Base-by-base conservation (phyloP, 345 rosid species). In the Populus ilicifolia region DNA sequence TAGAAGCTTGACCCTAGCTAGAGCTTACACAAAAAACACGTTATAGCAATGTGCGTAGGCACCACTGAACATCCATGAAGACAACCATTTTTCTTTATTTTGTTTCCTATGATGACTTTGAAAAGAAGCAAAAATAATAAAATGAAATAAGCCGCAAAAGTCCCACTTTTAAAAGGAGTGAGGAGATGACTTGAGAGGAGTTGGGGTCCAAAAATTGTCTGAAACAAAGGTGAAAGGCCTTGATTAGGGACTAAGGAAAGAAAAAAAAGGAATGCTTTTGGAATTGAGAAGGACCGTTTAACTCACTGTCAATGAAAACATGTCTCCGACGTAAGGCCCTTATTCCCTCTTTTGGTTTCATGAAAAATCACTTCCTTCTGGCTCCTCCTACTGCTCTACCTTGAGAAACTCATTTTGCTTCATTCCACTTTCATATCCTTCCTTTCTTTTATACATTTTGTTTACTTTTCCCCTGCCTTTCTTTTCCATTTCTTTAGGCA, bases 261-360 rank as follows among this genome's bases (percentile, higher is more conserved):
- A 71, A 74, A 68, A 74, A 75, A 82, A 80, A 17, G 56, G 35
- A 56, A 39, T 76, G 78, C 88, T 85, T 85, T 83, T 71, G 82
- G 27, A 80, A 79, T 76, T 61, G 74, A 74, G 29, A 50, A 78
- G 86, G 83, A 80, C 83, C 80, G 70, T 65, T 38, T 48, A 20
- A 72, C 29, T 77, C 83, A 76, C 66, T 69, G 44, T 33, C 50
- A 70, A 27, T 43, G 69, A 78, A 75, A 72, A 84, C 80, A 79
- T 76, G 81, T 70, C 73, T 82, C 70, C 12, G 79, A 80, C 81
- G 52, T 75, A 67, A 78, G 80, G 54, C 30, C 6, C 48, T 44
- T 43, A 14, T 46, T 14, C 23, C 30, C 29, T 27, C 23, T n/a
- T 25, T 66, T 56, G 13, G 52, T 18, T 39, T 56, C 54, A n/a